Base-by-base conservation (phyloP, 495 filamentous ascomycete genomes). In the Podospora fimiseda region DNA sequence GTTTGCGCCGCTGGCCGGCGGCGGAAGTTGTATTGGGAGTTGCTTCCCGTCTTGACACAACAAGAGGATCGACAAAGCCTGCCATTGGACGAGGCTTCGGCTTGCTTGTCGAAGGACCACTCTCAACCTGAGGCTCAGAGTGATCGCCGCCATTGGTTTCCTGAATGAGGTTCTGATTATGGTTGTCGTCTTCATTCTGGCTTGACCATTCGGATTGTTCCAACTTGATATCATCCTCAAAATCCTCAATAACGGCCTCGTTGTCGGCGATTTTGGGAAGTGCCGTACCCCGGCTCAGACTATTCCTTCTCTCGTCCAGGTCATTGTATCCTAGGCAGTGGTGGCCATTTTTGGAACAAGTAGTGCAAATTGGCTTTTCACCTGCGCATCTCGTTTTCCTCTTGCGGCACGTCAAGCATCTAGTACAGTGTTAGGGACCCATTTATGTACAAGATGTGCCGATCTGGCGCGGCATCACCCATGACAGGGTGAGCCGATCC, bases 311-410 rank as follows among this genome's bases (percentile, higher is more conserved):
- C 55, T 77, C 75, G 38, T 66, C 53, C 9, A 63, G 45, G 21
- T 85, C 82, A 37, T 70, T 77, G 57, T 89, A 90, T 30, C 86
- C 85, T 15, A 83, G 68, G 64, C 86, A 90, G 8, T 74, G 66
- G 60, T 90, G 86, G 15, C 85, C 85, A 65, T 85, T 87, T 57
- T 88, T 85, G 42, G 77, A 77, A 60, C 86, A 90, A 19, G 86
- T 90, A 52, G 83, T 82, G 68, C 86, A 90, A 1, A 80, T 76
- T 66, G 84, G 84, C 57, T 83, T 81, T 70, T 88, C 85, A 51
- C 87, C 88, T 21, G 85, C 88, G 65, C 88, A 91, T 67, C 88
- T 79, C 51, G 87, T 90, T 71, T 91, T 91, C 68, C 88, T 80
- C 61, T 84, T 88, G 66, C 87, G 83, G 69, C 87, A 89, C 49